A percentile compares a stretch with the other conserved stretches of the same genome.
These are phyloP conservation scores for Penstemon davidsonii DNA, from an alignment of 257 asterid species.

Conservation along the genomic window DNA sequence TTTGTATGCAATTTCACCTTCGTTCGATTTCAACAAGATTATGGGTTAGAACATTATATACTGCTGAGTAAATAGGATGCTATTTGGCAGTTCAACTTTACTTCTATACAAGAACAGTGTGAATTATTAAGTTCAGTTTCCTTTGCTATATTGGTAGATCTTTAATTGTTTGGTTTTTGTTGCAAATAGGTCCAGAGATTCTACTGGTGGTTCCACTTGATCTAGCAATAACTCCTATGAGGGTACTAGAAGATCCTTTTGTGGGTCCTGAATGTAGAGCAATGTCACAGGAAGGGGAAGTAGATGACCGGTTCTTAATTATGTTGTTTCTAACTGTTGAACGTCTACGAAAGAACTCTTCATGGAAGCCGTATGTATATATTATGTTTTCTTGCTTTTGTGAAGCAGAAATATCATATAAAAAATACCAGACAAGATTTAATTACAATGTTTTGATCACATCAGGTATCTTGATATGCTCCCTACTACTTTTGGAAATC, in stretches of 20 bases:
- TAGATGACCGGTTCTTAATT: slow-evolving; percentile 82
- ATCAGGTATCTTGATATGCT: slow-evolving; percentile 88
- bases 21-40: neutral
- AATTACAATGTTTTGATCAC: slow-evolving; percentile 18
- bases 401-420: slow-evolving; percentile 5
- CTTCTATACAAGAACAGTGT: neutral
- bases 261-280: slow-evolving; percentile 82
- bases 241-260: slow-evolving; percentile 85
- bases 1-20: neutral
- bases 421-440: neutral
- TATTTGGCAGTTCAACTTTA: neutral
- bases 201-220: slow-evolving; percentile 77
- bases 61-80: neutral
- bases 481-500: slow-evolving; percentile 76
- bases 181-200: slow-evolving; percentile 42
- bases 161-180: slow-evolving; percentile 10
- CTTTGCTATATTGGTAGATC: slow-evolving; percentile 11
- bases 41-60: neutral
- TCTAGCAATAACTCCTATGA: slow-evolving; percentile 91
- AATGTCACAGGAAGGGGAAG: slow-evolving; percentile 74
- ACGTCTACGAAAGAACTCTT: slow-evolving; percentile 67
- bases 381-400: slow-evolving; percentile 2
- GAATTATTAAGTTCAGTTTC: slow-evolving; percentile 5
- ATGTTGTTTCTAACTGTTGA: slow-evolving; percentile 82
- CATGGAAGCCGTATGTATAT: slow-evolving; percentile 86